These are phyloP conservation scores for Pterocarpus santalinus DNA, from an alignment of 306 rosid species.

Conservation along the genomic window DNA sequence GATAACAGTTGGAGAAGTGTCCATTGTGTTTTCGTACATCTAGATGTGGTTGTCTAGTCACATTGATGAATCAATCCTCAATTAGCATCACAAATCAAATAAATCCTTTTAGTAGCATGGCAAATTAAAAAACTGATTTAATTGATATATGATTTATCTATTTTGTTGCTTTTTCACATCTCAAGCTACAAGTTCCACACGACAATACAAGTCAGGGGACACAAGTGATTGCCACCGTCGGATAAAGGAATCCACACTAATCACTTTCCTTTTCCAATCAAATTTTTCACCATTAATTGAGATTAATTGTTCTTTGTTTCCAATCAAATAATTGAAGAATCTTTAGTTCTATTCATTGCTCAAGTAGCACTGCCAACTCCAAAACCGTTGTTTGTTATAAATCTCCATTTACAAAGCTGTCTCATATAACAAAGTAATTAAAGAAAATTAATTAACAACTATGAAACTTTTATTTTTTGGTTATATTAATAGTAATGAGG, in stretches of 20 bases:
- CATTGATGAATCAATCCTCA: slow-evolving; percentile 32
- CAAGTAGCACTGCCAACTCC: background rate
- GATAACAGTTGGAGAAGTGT: slow-evolving; percentile 42
- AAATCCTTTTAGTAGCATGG: background rate
- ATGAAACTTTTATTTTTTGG: too few relatives aligned
- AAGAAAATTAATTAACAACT: background rate
- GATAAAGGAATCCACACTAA: slow-evolving; percentile 12
- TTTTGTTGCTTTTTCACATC: slow-evolving; percentile 32
- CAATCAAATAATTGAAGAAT: slow-evolving; percentile 18
- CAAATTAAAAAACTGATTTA: slow-evolving; percentile 12
- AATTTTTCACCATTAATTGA: background rate
- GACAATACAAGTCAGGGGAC: slow-evolving; percentile 8
- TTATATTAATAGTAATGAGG: too few relatives aligned
- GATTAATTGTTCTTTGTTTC: background rate
- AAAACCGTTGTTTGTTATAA: background rate
- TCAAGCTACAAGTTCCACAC: background rate
- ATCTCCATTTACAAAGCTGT: slow-evolving; percentile 7
- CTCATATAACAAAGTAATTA: background rate
- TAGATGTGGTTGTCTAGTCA: slow-evolving; percentile 52
- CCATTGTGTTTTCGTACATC: slow-evolving; percentile 43
- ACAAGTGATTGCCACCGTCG: slow-evolving; percentile 31
- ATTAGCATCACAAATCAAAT: slow-evolving; percentile 31
- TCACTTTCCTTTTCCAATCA: slow-evolving; percentile 34
- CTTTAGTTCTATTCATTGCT: background rate
- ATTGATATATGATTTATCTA: background rate